Percentiles rank a stretch among this genome's conserved stretches.
phyloP scores from a whole-genome alignment of 345 rosid genomes.

The Geranium brycei region DNA sequence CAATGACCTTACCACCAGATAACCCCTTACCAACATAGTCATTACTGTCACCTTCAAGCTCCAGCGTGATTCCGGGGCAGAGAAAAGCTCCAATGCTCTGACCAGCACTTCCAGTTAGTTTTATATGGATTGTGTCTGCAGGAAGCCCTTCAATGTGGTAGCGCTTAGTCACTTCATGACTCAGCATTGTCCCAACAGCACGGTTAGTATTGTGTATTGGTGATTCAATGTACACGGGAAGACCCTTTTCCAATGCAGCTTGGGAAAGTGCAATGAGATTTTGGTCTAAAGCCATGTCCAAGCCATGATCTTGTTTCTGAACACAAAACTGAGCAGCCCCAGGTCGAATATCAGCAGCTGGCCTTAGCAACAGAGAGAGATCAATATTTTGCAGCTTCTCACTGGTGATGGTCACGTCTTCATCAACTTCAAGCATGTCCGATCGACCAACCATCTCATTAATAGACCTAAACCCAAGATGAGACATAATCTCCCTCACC shows the following conservation, averaged over 20 bases:
- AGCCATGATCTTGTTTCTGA: constrained; percentile 90
- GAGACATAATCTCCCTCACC: constrained; percentile 89
- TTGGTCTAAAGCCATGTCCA: constrained; percentile 90
- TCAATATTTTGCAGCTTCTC: constrained; percentile 88
- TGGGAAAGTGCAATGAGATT: constrained; percentile 52
- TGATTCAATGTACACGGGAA: constrained; percentile 75
- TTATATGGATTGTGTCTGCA: constrained; percentile 70
- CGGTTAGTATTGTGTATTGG: constrained; percentile 87
- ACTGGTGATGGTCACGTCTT: constrained; percentile 57
- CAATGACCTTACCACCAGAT: constrained; percentile 89
- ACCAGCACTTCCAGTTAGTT: constrained; percentile 92
- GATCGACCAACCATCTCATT: constrained; percentile 98
- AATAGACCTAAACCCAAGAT: constrained; percentile 69
- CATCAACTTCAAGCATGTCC: constrained; percentile 95
- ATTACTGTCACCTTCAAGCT: constrained; percentile 93
- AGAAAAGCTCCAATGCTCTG: constrained; percentile 96
- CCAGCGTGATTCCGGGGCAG: constrained; percentile 78
- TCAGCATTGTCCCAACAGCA: constrained; percentile 98
- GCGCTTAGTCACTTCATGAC: constrained; percentile 94
- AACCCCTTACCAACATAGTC: constrained; percentile 98
- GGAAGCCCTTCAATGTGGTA: constrained; percentile 79
- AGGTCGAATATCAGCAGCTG: constrained; percentile 92
- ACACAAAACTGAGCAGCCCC: constrained; percentile 89
- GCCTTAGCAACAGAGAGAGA: constrained; percentile 67
- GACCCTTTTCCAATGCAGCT: constrained; percentile 65